These are phyloP conservation scores for Pyronema domesticum DNA, from an alignment of 495 filamentous ascomycete species.

Conservation along the genomic window DNA sequence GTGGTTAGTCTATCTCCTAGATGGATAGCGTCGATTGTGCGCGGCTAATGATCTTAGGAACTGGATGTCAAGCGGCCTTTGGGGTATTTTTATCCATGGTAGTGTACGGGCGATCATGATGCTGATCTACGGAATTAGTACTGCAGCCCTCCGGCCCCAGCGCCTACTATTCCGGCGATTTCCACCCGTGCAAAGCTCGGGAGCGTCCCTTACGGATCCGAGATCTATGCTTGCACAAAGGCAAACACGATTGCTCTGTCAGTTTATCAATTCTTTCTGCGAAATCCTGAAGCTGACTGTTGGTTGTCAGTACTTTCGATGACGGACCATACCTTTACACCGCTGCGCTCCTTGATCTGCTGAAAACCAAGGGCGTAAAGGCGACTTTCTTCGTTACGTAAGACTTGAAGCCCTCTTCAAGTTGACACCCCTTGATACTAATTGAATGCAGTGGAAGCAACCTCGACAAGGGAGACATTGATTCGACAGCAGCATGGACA, in stretches of 20 bases:
- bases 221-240: conserved; percentile 6
- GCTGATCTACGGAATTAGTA: background rate
- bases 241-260: conserved; percentile 11
- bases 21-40: background rate
- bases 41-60: background rate
- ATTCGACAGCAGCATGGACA: conserved; percentile 31
- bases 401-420: background rate
- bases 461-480: conserved; percentile 42
- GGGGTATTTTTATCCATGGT: conserved; percentile 1
- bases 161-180: background rate
- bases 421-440: background rate
- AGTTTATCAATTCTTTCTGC: background rate
- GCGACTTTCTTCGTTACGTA: conserved; percentile 52
- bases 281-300: no score
- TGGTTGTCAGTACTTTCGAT: conserved; percentile 38
- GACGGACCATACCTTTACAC: conserved; percentile 58
- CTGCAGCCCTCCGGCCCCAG: background rate
- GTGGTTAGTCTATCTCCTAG: conserved; percentile 3
- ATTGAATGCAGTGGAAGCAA: conserved; percentile 39
- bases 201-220: conserved; percentile 8
- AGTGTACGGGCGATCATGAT: no score
- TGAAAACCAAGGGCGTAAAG: conserved; percentile 37
- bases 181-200: conserved; percentile 3
- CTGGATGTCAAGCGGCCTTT: conserved; percentile 14
- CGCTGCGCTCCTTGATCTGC: conserved; percentile 40